Evolutionary conservation across 2,329 filamentous ascomycete genomes (phyloP).

Genomic region (Neofusicoccum umdonicola): DNA sequence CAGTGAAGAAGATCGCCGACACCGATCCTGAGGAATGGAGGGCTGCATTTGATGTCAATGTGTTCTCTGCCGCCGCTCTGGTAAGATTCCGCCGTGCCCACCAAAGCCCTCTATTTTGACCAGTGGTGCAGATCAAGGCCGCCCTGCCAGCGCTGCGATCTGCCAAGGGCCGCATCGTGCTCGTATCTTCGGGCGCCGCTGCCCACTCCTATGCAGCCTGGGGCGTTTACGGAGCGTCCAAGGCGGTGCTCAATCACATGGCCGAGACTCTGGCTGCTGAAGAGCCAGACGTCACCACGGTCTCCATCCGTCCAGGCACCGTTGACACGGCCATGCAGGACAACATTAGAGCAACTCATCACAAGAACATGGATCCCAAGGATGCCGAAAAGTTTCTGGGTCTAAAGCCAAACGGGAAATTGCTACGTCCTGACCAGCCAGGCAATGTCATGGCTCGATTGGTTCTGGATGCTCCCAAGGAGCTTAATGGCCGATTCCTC

Average conservation of each 20-base stretch:
- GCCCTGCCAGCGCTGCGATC: slow-evolving; percentile 67
- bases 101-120: slow-evolving; percentile 23
- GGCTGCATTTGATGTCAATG: slow-evolving; percentile 74
- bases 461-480: slow-evolving; percentile 61
- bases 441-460: slow-evolving; percentile 83
- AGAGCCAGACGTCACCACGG: slow-evolving; percentile 70
- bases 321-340: slow-evolving; percentile 90
- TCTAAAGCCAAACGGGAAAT: slow-evolving; percentile 66
- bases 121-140: slow-evolving; percentile 60
- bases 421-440: slow-evolving; percentile 80
- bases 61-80: slow-evolving; percentile 78
- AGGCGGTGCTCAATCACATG: slow-evolving; percentile 80
- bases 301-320: slow-evolving; percentile 74
- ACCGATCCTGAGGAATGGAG: slow-evolving; percentile 73
- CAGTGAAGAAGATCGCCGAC: slow-evolving; percentile 68
- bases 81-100: slow-evolving; percentile 47
- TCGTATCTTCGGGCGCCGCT: slow-evolving; percentile 74
- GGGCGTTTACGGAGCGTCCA: slow-evolving; percentile 77
- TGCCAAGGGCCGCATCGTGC: slow-evolving; percentile 68
- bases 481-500: slow-evolving; percentile 74
- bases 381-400: slow-evolving; percentile 65
- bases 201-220: slow-evolving; percentile 62
- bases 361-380: slow-evolving; percentile 56
- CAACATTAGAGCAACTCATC: slow-evolving; percentile 73
- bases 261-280: slow-evolving; percentile 70